Evolutionary conservation across 768 basidiomycete species (phyloP).

Genomic region (Boletus speciosus): DNA sequence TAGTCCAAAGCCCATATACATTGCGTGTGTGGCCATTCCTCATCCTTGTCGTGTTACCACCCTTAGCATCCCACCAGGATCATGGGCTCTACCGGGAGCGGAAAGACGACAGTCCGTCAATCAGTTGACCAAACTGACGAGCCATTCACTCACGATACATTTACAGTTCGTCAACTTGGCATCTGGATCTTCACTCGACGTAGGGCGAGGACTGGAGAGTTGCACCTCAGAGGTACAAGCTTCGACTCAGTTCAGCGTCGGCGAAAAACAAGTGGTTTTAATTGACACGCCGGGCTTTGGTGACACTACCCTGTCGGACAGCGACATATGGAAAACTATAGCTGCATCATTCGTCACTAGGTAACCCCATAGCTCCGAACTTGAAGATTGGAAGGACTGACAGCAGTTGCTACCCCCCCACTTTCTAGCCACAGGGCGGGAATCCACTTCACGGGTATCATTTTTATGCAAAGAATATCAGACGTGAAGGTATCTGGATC

Average conservation of each 20-base stretch:
- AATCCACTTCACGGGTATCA: slow-evolving; percentile 40
- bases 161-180: slow-evolving; percentile 35
- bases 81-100: slow-evolving; percentile 31
- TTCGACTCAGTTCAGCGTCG: slow-evolving; percentile 22
- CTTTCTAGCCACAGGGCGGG: slow-evolving; percentile 21
- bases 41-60: not conserved
- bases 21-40: slow-evolving; percentile 22
- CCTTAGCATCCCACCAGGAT: slow-evolving; percentile 19
- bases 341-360: slow-evolving; percentile 35
- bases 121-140: not conserved
- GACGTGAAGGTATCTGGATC: slow-evolving; percentile 48
- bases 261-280: slow-evolving; percentile 40
- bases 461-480: slow-evolving; percentile 51
- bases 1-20: slow-evolving; percentile 20
- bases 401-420: not conserved
- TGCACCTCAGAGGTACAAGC: slow-evolving; percentile 32
- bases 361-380: slow-evolving; percentile 3
- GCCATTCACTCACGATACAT: not conserved
- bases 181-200: slow-evolving; percentile 26
- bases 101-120: slow-evolving; percentile 29
- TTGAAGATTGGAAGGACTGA: not conserved
- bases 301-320: slow-evolving; percentile 46
- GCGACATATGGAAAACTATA: slow-evolving; percentile 49
- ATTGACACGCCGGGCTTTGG: slow-evolving; percentile 65
- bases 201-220: slow-evolving; percentile 34